Evolutionary conservation across 2,329 filamentous ascomycete genomes (phyloP), one percentile per base, ranked within the genome.

Genomic region (Xylariaceae sp.): DNA sequence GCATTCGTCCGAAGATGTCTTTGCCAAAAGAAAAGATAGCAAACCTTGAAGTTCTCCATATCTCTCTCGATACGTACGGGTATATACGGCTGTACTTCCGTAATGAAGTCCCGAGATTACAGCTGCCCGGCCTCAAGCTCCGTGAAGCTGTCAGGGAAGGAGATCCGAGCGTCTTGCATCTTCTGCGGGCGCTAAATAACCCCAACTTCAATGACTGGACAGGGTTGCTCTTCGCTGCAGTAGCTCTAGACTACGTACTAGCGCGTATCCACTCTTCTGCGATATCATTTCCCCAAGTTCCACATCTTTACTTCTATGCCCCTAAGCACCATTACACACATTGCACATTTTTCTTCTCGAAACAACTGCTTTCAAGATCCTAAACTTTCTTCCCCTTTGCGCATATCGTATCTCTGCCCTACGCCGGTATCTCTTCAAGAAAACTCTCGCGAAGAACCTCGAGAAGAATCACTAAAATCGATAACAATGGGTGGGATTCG

Each of bases 401-500:
- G 23, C 24, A 48, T 23, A 10, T 21, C 6, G 36, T 10, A 18
- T 40, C 18, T 45, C 45, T 35, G 50, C 33, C 33, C 10, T 43
- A 26, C 3, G 13, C 46, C 37, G 18, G 16, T 21, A 24, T 30
- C 11, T 10, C 27, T 29, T 39, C 41, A 21, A 32, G 32, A 23
- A 3, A 30, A 18, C 30, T 35, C 13, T 40, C 27, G 30, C 24
- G 27, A 32, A 40, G 8, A 4, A 21, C n/a, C 33, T 30, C 24
- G 8, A 50, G 30, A 11, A 32, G 30, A 13, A 53, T 37, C 46
- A 27, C 24, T 51, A 50, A 59, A 58, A 51, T 60, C 64, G 65
- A 65, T 60, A 69, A 79, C 59, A 40, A 82, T 82, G 80, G 74
- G 75, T 69, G 79, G 78, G 61, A 73, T 81, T 68, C 78, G 80